Conservation (phyloP, 2,329 filamentous ascomycete genomes). For the Microcyclospora pomicola region DNA sequence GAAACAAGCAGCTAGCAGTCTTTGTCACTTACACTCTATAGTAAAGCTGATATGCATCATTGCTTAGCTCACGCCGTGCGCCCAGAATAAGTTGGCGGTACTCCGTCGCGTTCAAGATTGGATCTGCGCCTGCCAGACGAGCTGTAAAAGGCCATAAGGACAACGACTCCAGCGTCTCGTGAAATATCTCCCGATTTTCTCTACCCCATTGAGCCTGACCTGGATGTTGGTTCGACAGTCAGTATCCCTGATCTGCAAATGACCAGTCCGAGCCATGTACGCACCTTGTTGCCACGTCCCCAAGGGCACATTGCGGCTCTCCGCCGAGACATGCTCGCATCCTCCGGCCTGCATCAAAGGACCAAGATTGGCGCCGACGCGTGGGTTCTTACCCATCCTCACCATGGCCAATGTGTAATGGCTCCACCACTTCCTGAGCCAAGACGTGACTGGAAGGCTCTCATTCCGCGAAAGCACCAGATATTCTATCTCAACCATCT, state of each 20-base stretch:
- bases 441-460: conserved; percentile 24
- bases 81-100: background rate
- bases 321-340: conserved; percentile 6
- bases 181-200: background rate
- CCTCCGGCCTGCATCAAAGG: conserved; percentile 9
- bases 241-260: background rate
- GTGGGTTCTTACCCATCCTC: conserved; percentile 11
- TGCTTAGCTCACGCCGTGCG: background rate
- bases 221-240: background rate
- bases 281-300: conserved; percentile 5
- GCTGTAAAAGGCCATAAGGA: background rate
- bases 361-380: conserved; percentile 8
- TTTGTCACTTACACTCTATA: background rate
- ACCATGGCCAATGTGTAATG: conserved; percentile 10
- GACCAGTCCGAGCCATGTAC: background rate
- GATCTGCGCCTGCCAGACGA: background rate
- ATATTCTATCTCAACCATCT: conserved; percentile 78
- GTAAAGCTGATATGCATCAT: background rate
- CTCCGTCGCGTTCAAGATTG: background rate
- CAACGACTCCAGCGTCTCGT: background rate
- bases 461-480: conserved; percentile 79
- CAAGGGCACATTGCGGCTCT: conserved; percentile 3
- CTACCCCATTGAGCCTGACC: too few species aligned
- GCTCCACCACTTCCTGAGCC: conserved; percentile 14
- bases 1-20: too few species aligned